Percentiles rank a stretch among this genome's conserved stretches.
These are phyloP conservation scores for Lactarius sp. DNA, from an alignment of 768 basidiomycete species.

Conservation along the genomic window DNA sequence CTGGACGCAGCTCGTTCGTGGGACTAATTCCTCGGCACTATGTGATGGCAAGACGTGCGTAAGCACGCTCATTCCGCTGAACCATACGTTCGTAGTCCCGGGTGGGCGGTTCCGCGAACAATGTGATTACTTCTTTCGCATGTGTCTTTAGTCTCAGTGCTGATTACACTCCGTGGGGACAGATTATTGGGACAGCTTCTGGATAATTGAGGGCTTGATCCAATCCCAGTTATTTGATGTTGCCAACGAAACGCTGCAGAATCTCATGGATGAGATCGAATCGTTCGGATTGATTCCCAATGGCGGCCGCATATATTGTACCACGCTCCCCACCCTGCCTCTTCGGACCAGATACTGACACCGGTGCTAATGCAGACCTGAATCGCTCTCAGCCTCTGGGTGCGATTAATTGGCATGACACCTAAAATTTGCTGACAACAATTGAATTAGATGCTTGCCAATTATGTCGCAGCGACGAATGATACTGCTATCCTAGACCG, in stretches of 20 bases:
- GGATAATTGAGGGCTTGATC: constrained; percentile 86
- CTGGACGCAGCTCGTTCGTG: constrained; percentile 76
- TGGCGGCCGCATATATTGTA: constrained; percentile 88
- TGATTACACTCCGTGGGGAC: not conserved
- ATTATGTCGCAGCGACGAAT: constrained; percentile 68
- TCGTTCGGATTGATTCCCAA: constrained; percentile 89
- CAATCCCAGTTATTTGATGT: constrained; percentile 69
- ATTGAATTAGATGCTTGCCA: constrained; percentile 67
- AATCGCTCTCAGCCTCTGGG: constrained; percentile 87
- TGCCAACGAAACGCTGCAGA: constrained; percentile 74
- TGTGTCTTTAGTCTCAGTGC: not conserved
- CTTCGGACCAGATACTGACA: not conserved
- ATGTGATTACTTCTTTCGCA: constrained; percentile 45
- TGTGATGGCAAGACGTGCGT: constrained; percentile 64
- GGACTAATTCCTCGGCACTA: constrained; percentile 63
- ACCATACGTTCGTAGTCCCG: constrained; percentile 88
- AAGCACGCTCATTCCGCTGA: constrained; percentile 83
- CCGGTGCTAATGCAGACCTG: constrained; percentile 46
- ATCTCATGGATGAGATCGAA: constrained; percentile 93
- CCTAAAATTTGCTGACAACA: not conserved
- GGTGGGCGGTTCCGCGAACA: constrained; percentile 84
- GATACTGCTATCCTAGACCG: constrained; percentile 72
- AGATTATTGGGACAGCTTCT: constrained; percentile 71
- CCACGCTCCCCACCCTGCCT: not conserved
- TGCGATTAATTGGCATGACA: constrained; percentile 30